Conservation (phyloP, 768 basidiomycete genomes). For the Glaciozyma martinii region DNA sequence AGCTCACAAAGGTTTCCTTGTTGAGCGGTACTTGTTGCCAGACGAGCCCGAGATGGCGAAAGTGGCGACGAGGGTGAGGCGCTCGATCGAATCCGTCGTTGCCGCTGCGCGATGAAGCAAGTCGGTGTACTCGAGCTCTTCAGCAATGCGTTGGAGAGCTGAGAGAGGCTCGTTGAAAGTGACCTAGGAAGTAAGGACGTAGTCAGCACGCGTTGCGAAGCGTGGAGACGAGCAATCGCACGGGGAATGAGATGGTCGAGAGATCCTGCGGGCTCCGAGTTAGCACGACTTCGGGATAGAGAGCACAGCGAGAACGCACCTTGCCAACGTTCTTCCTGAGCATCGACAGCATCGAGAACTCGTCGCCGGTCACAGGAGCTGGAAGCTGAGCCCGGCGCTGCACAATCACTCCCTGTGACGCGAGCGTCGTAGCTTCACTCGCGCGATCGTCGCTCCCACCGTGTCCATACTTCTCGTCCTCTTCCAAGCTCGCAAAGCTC, state of each 20-base stretch:
- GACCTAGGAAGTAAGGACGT: slow-evolving; percentile 42
- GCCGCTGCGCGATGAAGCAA: slow-evolving; percentile 65
- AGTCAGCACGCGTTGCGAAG: no score
- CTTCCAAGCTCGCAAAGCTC: slow-evolving; percentile 1
- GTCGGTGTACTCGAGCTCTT: slow-evolving; percentile 51
- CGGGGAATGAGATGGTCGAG: slow-evolving; percentile 83
- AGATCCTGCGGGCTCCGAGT: slow-evolving; percentile 52
- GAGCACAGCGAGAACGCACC: slow-evolving; percentile 1
- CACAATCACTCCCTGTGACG: slow-evolving; percentile 2
- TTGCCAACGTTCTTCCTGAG: slow-evolving; percentile 36
- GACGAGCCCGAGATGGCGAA: slow-evolving; percentile 97
- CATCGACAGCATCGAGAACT: slow-evolving; percentile 30
- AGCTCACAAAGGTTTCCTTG: slow-evolving; percentile 62
- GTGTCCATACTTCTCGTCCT: slow-evolving; percentile 5
- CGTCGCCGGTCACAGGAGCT: slow-evolving; percentile 25
- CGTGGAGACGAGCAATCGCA: no score
- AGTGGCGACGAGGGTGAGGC: slow-evolving; percentile 82
- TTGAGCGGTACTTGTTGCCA: slow-evolving; percentile 84
- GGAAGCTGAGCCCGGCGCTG: slow-evolving; percentile 26
- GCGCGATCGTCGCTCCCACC: not conserved
- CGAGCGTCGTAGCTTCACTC: not conserved
- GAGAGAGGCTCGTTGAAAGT: slow-evolving; percentile 60
- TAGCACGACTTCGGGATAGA: not conserved
- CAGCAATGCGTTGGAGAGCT: slow-evolving; percentile 90
- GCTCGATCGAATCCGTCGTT: slow-evolving; percentile 65